These are phyloP conservation scores for Colletotrichum eleusines DNA, from an alignment of 2,329 filamentous ascomycete genomes.

Conservation along the genomic window DNA sequence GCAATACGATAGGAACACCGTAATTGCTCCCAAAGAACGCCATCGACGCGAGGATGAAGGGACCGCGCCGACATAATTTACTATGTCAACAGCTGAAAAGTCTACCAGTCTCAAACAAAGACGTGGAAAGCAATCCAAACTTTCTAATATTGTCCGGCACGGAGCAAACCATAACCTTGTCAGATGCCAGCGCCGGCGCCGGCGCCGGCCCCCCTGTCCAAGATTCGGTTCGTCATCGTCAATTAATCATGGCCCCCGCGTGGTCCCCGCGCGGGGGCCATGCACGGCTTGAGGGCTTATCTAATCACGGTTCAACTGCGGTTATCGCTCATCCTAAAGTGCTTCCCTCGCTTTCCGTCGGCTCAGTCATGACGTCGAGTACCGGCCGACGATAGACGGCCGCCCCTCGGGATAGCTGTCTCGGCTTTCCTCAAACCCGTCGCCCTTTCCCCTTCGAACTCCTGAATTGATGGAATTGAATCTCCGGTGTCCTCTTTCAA, in stretches of 20 bases:
- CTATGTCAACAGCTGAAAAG: not conserved
- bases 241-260: not conserved
- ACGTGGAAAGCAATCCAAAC: not conserved
- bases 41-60: not conserved
- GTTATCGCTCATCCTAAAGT: not conserved
- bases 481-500: not conserved
- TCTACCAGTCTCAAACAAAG: conserved; percentile 4
- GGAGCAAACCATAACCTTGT: conserved; percentile 36
- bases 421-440: conserved; percentile 25
- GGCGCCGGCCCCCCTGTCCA: not conserved
- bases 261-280: conserved; percentile 3
- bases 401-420: conserved; percentile 31
- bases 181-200: not conserved
- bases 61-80: not conserved
- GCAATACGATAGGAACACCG: not conserved
- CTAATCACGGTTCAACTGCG: not conserved
- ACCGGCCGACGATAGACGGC: conserved; percentile 36
- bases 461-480: conserved; percentile 1
- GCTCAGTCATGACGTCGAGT: conserved; percentile 49
- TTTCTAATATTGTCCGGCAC: conserved; percentile 10
- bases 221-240: not conserved
- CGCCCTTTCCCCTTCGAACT: conserved; percentile 5
- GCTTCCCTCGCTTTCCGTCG: conserved; percentile 49
- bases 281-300: not conserved
- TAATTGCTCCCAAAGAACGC: not conserved